Evolutionary conservation across 768 basidiomycete species (phyloP), one percentile per base, ranked within the genome.

Genomic region (Phaffia australis): DNA sequence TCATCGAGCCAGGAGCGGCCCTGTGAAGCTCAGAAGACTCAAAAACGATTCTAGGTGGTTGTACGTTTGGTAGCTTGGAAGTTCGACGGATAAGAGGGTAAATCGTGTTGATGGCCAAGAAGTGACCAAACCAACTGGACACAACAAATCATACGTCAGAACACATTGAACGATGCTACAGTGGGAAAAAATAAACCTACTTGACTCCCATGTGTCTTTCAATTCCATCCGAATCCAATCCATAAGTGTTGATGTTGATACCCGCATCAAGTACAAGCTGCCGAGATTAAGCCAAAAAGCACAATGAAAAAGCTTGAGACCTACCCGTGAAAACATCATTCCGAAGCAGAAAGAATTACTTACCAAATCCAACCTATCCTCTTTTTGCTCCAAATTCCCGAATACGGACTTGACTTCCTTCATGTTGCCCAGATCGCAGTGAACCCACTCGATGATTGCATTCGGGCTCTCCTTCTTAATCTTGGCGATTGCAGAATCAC

Each of bases 1-100:
- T 70, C 4, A 70, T 70, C 46, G 73, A 70, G 6, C 74, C 71
- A 1, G 78, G 76, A 8, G 78, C 77, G 67, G 74, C 70, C 61
- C 74, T 72, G 70, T 80, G 79, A 67, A 79, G 75, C 70, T 77
- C 75, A 60, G 76, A 77, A 19, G 79, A 76, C 51, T 79, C 73
- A 66, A 74, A 75, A 58, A 80, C 76, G 73, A 80, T 78, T 42
- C 79, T 77, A 2, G 76, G 74, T 18, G 76, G 75, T 35, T 69
- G 65, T 15, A 63, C 74, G 69, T 21, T 70, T 18, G 72, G 70
- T 25, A 58, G 35, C 70, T 71, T 72, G 58, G 72, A 70, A 25
- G 79, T 79, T 68, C 74, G 74, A 48, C 75, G 73, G 29, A 79
- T 66, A 27, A 79, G 74, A 0, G 79, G 78, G 52, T 79, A 76